Percentiles rank a stretch among this genome's conserved stretches.
Evolutionary conservation across 306 rosid genomes (phyloP).

Genomic region (Castanopsis chinensis): DNA sequence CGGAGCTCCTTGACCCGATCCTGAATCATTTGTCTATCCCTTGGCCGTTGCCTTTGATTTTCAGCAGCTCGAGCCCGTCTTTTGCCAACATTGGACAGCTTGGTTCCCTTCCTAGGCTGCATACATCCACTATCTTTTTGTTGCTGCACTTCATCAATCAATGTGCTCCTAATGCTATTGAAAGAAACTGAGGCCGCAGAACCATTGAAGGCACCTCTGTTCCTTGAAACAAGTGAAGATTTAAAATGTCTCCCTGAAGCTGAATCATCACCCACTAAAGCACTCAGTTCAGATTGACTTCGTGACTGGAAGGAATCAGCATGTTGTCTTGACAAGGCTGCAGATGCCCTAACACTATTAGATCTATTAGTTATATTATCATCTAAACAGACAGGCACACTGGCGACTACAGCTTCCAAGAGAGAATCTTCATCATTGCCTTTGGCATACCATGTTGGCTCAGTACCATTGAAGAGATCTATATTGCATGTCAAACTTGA

Average conservation of each 20-base stretch:
- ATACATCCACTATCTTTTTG: slow-evolving; percentile 19
- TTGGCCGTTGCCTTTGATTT: slow-evolving; percentile 59
- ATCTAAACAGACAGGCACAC: slow-evolving; percentile 35
- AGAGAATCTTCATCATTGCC: slow-evolving; percentile 37
- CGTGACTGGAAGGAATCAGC: slow-evolving; percentile 34
- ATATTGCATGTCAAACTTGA: slow-evolving; percentile 32
- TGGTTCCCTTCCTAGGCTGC: slow-evolving; percentile 35
- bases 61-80: slow-evolving; percentile 40
- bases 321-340: slow-evolving; percentile 23
- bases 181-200: slow-evolving; percentile 38
- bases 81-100: slow-evolving; percentile 30
- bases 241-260: slow-evolving; percentile 21
- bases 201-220: slow-evolving; percentile 20
- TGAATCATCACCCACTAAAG: slow-evolving; percentile 18
- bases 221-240: slow-evolving; percentile 21
- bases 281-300: slow-evolving; percentile 38
- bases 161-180: slow-evolving; percentile 30
- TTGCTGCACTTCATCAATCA: slow-evolving; percentile 27
- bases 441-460: slow-evolving; percentile 25
- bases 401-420: slow-evolving; percentile 41
- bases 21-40: slow-evolving; percentile 92
- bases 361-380: slow-evolving; percentile 41
- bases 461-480: slow-evolving; percentile 27
- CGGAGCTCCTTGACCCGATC: slow-evolving; percentile 90
- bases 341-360: slow-evolving; percentile 27